phyloP scores from a whole-genome alignment of 2,329 filamentous ascomycete genomes.

The Didymella sp. region DNA sequence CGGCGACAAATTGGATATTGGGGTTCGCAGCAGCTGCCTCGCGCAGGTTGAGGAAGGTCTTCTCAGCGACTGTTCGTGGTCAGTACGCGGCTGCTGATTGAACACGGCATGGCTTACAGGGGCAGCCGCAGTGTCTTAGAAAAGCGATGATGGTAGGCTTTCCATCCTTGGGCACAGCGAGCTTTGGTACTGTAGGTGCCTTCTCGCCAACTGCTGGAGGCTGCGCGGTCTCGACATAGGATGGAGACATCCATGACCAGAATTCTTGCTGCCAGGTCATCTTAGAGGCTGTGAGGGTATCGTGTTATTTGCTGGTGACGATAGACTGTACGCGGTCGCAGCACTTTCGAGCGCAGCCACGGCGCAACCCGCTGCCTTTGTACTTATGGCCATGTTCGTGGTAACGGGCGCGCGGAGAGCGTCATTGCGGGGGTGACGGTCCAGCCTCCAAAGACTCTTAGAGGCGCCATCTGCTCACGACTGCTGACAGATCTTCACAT shows the following conservation, averaged over 20 bases:
- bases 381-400: slow-evolving; percentile 4
- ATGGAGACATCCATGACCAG: slow-evolving; percentile 52
- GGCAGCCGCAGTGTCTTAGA: slow-evolving; percentile 75
- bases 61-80: slow-evolving; percentile 66
- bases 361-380: slow-evolving; percentile 4
- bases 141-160: slow-evolving; percentile 71
- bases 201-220: slow-evolving; percentile 61
- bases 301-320: neutral
- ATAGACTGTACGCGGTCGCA: neutral
- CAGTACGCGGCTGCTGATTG: neutral
- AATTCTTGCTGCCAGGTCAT: slow-evolving; percentile 53
- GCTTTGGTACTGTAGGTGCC: slow-evolving; percentile 62
- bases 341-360: neutral
- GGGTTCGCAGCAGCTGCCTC: slow-evolving; percentile 34
- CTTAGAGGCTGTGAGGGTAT: neutral
- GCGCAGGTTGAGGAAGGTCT: slow-evolving; percentile 59
- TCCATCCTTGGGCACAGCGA: slow-evolving; percentile 59
- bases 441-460: slow-evolving; percentile 9
- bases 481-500: slow-evolving; percentile 14
- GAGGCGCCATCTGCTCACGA: slow-evolving; percentile 1
- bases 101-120: slow-evolving; percentile 60
- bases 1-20: slow-evolving; percentile 42
- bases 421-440: slow-evolving; percentile 16
- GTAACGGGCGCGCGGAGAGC: slow-evolving; percentile 16
- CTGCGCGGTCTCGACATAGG: slow-evolving; percentile 43